Evolutionary conservation across 208 protist species (phyloP), one percentile per base, ranked within the genome.

Genomic region (Leptomonas pyrrhocoris): DNA sequence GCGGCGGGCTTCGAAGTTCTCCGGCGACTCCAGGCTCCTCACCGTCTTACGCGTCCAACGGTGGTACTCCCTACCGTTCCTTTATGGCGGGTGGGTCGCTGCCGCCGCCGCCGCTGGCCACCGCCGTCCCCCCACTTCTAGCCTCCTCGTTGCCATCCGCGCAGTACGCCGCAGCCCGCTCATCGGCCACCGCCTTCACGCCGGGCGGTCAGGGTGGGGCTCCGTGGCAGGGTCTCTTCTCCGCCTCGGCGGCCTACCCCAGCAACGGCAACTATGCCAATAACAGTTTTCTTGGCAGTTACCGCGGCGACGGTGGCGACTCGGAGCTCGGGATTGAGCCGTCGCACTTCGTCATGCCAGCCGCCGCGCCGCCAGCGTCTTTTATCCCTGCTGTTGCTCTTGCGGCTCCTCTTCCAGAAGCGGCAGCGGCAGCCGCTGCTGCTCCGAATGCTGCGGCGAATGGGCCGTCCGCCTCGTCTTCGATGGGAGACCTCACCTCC

Each of bases 101-200:
- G 40, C 71, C 71, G 6, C 63, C 63, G 40, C 72, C 64, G 9
- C 72, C 72, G 2, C 27, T 77, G 21, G 38, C 50, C 58, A 68
- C 63, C 11, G 56, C 72, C 21, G 46, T 50, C 19, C 48, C 60
- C 0, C 31, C 43, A n/a, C n/a, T n/a, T 8, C 34, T 57, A 27
- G 16, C 68, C 12, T 49, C 67, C 4, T 7, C 43, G 7, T 21
- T 45, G 40, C 31, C 68, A 21, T 49, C 67, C 27, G n/a, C 23
- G 34, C 55, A 49, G 54, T 21, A 56, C 34, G 38, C 34, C 15
- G 15, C 55, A 18, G 36, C 55, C 31, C 2, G 0, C 15, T 15
- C 21, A 12, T 11, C 55, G 2, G 2, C 55, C 19, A 3, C 55
- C 19, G 1, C 36, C 45, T 16, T 19, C 28, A 42, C 13, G 30